Base-by-base conservation (phyloP, 306 rosid genomes). In the Albizia julibrissin region DNA sequence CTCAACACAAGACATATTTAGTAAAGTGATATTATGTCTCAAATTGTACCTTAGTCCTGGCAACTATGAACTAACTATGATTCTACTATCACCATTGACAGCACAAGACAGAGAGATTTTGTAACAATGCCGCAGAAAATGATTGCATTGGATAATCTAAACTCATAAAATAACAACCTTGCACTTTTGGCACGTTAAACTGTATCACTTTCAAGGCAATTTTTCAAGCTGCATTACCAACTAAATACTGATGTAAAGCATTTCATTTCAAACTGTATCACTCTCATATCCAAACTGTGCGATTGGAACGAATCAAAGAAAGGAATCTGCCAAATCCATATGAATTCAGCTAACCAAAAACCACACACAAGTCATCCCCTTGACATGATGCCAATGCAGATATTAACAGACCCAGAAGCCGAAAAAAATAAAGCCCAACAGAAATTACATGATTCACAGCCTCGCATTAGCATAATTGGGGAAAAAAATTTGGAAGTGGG, bases 341-440 rank as follows among this genome's bases (percentile, higher is more conserved):
- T 33, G 13, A 67, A 75, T 50, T 21, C 50, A 82, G 74, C 43
- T 22, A 5, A 73, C 46, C 59, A 72, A 42, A 79, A 14, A 69
- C 65, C n/a, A 50, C 54, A 62, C 26, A 37, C 61, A 69, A 73
- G 37, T 33, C 21, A 46, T 74, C 39, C n/a, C 2, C 29, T 21
- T 47, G 39, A 56, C 22, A 46, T 52, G 8, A 15, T 21, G 39
- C 16, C 49, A 86, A 79, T 80, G 84, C 40, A 79, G 59, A 64
- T 18, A 16, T 70, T 37, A 72, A 77, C 77, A 82, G 62, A 46
- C 27, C 81, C 69, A 29, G 6, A 72, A 52, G 59, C 31, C 26
- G 59, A 34, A 69, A 80, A 80, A 43, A 79, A 58, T 11, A 10
- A 65, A 65, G 34, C 73, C 68, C 59, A 50, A 77, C 10, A 42